Evolutionary conservation across 75 land plant genomes (phyloP).

Genomic region (Pinus tabuliformis): DNA sequence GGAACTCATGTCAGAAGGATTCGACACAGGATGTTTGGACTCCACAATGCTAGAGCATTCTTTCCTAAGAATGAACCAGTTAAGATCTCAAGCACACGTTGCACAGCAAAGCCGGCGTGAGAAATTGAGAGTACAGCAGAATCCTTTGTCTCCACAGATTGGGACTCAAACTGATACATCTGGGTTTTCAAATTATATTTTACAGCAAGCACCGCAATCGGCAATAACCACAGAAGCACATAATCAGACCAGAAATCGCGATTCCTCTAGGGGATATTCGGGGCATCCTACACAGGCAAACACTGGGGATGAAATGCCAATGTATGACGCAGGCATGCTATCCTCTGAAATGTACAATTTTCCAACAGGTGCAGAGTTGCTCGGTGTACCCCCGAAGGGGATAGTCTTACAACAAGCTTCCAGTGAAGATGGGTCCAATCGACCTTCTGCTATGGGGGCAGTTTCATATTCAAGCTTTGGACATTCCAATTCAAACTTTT

Average conservation of each 20-base stretch:
- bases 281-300: background rate
- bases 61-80: slow-evolving; percentile 18
- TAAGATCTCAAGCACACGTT: slow-evolving; percentile 39
- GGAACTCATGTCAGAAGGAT: slow-evolving; percentile 12
- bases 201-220: slow-evolving; percentile 7
- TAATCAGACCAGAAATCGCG: background rate
- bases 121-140: slow-evolving; percentile 42
- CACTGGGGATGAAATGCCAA: slow-evolving; percentile 12
- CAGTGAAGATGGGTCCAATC: slow-evolving; percentile 7
- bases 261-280: background rate
- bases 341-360: slow-evolving; percentile 8
- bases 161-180: slow-evolving; percentile 19
- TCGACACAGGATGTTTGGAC: slow-evolving; percentile 10
- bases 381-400: slow-evolving; percentile 9
- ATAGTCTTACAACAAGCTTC: slow-evolving; percentile 9
- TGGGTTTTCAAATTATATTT: slow-evolving; percentile 15
- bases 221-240: background rate
- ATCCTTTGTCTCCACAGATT: slow-evolving; percentile 20
- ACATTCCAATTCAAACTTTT: background rate
- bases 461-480: slow-evolving; percentile 14
- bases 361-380: slow-evolving; percentile 9
- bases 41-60: slow-evolving; percentile 7
- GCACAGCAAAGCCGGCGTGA: slow-evolving; percentile 76
- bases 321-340: slow-evolving; percentile 13
- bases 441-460: background rate